Base-by-base conservation (phyloP, 371 early-diverging fungal species). In the Syncephalastrum sp. region DNA sequence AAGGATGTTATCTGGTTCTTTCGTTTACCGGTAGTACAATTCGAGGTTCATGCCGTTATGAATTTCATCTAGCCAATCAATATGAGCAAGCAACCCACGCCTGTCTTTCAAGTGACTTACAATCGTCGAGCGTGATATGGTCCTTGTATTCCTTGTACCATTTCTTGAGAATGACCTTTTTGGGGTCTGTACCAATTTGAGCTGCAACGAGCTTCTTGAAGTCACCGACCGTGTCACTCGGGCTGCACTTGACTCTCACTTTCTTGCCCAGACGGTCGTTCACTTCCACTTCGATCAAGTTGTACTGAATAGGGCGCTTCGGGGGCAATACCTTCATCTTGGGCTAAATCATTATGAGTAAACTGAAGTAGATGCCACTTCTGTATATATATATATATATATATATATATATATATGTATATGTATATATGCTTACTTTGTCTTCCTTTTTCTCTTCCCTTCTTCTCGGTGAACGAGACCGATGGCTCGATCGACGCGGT, bases 231-330 rank as follows among this genome's bases (percentile, higher is more conserved):
- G 93, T 91, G 70, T 97, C 97, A 49, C 85, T 86, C 15, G 88
- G 89, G 62, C 92, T 90, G 67, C 63, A 67, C 70, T 95, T 95
- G 47, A 97, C 95, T 27, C 94, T 78, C 46, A 93, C 92, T 64
- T 95, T 95, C 72, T 94, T 95, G 19, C 97, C 97, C 24, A 95
- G 80, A 61, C 97, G 87, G 77, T 97, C 97, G 80, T 91, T 89
- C 51, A 86, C 84, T 57, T 85, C 69, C 8, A 91, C 48, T 67
- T 88, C 88, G 73, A 91, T 88, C 73, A 89, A 45, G 50, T 63
- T 72, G 25, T 70, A 74, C 3, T 57, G 64, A 5, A 67, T 63
- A 3, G 57, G 50, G 12, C 57, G 60, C 17, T 63, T 69, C 13
- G 63, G 14, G 5, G 57, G 53, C 24, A 29, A 29, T 29, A 3